Evolutionary conservation across 805 yeast species (phyloP).

Genomic region (Saccharomyces cerevisiae): DNA sequence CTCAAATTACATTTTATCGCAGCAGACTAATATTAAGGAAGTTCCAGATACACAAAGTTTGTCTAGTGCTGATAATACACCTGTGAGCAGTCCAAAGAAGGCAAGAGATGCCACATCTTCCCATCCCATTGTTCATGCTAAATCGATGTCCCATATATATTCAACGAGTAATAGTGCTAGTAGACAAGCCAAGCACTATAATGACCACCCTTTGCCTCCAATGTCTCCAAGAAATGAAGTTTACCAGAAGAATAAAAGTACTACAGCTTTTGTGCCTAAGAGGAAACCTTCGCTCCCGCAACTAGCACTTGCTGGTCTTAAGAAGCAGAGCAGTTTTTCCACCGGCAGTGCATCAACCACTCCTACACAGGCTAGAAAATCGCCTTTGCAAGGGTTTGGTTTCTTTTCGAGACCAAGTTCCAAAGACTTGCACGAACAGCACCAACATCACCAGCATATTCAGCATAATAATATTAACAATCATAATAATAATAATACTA

Average conservation of each 20-base stretch:
- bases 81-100: conserved; percentile 18
- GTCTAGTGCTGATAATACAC: conserved; percentile 23
- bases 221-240: conserved; percentile 2
- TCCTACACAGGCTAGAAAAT: conserved; percentile 21
- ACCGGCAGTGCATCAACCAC: conserved; percentile 8
- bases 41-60: conserved; percentile 27
- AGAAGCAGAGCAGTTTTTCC: conserved; percentile 21
- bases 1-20: conserved; percentile 13
- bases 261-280: conserved; percentile 15
- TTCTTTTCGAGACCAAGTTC: conserved; percentile 26
- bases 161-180: not conserved
- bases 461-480: conserved; percentile 12
- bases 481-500: conserved; percentile 7
- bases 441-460: conserved; percentile 14
- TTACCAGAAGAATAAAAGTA: conserved; percentile 11
- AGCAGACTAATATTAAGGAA: conserved; percentile 17
- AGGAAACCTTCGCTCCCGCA: conserved; percentile 28
- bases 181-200: not conserved
- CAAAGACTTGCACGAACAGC: conserved; percentile 13
- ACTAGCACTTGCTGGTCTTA: conserved; percentile 20
- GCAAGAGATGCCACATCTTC: not conserved
- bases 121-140: not conserved
- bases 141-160: not conserved
- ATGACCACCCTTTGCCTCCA: conserved; percentile 2
- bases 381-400: conserved; percentile 29